Base-by-base conservation (phyloP, 1,284 basidiomycete species). In the Marasmius fiardii region DNA sequence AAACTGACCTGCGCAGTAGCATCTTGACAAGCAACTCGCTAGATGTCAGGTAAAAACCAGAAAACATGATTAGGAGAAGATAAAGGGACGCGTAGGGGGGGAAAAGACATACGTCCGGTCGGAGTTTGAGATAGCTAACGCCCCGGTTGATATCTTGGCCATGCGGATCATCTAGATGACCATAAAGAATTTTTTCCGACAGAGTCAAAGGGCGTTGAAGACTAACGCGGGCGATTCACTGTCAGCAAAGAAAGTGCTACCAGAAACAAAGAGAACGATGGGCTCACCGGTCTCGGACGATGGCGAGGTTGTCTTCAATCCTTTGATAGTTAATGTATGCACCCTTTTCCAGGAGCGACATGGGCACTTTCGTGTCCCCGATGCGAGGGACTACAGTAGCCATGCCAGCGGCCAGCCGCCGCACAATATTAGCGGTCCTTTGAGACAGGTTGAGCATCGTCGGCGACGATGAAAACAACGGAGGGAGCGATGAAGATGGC, bases 21-120 rank as follows among this genome's bases (percentile, higher is more conserved):
- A 85, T 99, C 97, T 81, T 99, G 97, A 81, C 96, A 99, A 56
- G 97, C 96, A 64, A 99, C 97, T 68, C 97, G 94, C 94, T 97
- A 68, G n/a, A 58, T 58, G 47, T 43, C 60, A 37, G 41, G 14
- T n/a, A n/a, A n/a, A n/a, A 23, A 64, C n/a, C 45, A 53, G 54
- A 59, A 43, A 20, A 52, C 45, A 51, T 63, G n/a, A 59, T 33
- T 43, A 52, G 43, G 41, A 51, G 28, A 28, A 58, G 28, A 53
- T 18, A 34, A 51, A 48, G 39, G 24, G 11, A 24, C 56, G 23
- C 50, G 24, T 24, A 24, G n/a, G n/a, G n/a, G n/a, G n/a, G n/a
- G n/a, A 57, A 39, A 23, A 41, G 28, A 80, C 92, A 68, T 68
- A 95, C 94, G 77, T 97, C 95, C 52, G 95, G 95, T 65, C 95